Percentiles rank a stretch among this genome's conserved stretches.
Evolutionary conservation across 2,329 filamentous ascomycete genomes (phyloP).

Genomic region (Penicillium sp.): DNA sequence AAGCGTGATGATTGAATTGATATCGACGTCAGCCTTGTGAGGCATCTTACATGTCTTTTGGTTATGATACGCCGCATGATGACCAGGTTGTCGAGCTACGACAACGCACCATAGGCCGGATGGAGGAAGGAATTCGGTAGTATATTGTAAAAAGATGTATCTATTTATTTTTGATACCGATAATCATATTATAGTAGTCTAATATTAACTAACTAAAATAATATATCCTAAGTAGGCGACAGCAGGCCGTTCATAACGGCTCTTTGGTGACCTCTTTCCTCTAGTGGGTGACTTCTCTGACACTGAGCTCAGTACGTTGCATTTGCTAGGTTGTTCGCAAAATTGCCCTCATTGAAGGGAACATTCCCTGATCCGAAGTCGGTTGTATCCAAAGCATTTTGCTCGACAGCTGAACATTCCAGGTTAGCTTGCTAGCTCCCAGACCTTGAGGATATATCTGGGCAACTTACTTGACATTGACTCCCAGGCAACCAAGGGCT

Average conservation of each 20-base stretch:
- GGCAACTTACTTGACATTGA: slow-evolving; percentile 39
- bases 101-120: background rate
- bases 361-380: slow-evolving; percentile 51
- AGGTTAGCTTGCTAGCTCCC: background rate
- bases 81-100: no score
- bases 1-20: background rate
- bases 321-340: slow-evolving; percentile 45
- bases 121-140: background rate
- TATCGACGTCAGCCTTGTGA: background rate
- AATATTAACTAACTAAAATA: background rate
- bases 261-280: background rate
- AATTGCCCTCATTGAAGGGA: slow-evolving; percentile 51
- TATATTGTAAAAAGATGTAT: background rate
- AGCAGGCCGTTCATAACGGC: background rate
- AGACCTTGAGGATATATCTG: background rate
- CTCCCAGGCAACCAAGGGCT: slow-evolving; percentile 53
- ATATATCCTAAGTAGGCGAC: background rate
- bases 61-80: background rate
- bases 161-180: background rate
- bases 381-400: slow-evolving; percentile 46
- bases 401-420: slow-evolving; percentile 32
- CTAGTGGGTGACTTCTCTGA: background rate
- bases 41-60: background rate
- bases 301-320: slow-evolving; percentile 33
- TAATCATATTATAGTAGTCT: background rate